phyloP scores from a whole-genome alignment of 495 filamentous ascomycete species.

The Hamigera avellanea region DNA sequence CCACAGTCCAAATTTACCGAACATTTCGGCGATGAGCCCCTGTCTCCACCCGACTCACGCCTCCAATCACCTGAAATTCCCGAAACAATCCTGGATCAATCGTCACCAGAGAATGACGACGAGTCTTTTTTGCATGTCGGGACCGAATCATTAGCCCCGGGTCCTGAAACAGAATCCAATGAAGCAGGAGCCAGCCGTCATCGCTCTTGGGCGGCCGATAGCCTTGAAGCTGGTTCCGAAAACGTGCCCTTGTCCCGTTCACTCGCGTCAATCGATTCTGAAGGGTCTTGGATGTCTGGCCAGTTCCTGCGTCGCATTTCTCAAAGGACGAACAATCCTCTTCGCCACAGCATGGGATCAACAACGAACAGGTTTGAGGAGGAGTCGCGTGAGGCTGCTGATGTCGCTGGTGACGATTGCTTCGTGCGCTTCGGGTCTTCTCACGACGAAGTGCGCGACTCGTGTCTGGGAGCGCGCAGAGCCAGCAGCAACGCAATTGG shows the following conservation, averaged over 20 bases:
- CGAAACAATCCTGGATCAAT: conserved; percentile 19
- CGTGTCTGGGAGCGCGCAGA: conserved; percentile 8
- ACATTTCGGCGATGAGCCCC: conserved; percentile 73
- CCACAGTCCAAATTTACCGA: conserved; percentile 90
- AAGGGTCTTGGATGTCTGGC: conserved; percentile 87
- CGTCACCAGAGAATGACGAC: conserved; percentile 11
- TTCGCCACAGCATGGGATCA: conserved; percentile 34
- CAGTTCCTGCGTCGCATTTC: conserved; percentile 43
- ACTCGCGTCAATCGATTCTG: conserved; percentile 77
- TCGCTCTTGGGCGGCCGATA: conserved; percentile 23
- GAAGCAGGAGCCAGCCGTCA: conserved; percentile 18
- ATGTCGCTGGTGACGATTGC: conserved; percentile 54
- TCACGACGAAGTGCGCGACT: conserved; percentile 17
- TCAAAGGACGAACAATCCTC: conserved; percentile 29
- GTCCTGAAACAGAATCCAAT: conserved; percentile 16
- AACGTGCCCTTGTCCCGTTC: conserved; percentile 53
- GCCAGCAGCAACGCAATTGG: conserved; percentile 31
- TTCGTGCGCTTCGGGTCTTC: conserved; percentile 40
- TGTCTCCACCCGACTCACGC: conserved; percentile 72
- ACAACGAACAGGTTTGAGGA: conserved; percentile 19
- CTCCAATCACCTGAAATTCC: conserved; percentile 51
- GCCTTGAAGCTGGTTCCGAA: conserved; percentile 20
- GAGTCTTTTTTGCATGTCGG: conserved; percentile 10
- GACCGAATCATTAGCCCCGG: conserved; percentile 15
- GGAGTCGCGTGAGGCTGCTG: conserved; percentile 14